Evolutionary conservation across 257 asterid species (phyloP).

Genomic region (Przewalskia tangutica): DNA sequence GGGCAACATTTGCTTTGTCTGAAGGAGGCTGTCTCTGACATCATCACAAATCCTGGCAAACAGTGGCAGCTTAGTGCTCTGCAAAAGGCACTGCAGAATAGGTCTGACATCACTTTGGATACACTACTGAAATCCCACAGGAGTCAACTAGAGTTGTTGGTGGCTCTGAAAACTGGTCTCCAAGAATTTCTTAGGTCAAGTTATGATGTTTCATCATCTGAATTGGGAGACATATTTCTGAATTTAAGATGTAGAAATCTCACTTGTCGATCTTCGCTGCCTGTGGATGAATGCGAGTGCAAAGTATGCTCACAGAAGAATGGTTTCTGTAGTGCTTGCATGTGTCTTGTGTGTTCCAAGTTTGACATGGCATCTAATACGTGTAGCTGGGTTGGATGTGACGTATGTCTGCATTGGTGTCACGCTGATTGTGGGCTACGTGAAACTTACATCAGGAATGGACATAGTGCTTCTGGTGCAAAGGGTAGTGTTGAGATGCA

Average conservation of each 20-base stretch:
- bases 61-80: slow-evolving; percentile 72
- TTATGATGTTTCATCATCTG: slow-evolving; percentile 41
- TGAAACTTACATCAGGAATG: slow-evolving; percentile 71
- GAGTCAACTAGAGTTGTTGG: slow-evolving; percentile 71
- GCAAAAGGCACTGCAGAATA: slow-evolving; percentile 61
- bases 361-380: slow-evolving; percentile 92
- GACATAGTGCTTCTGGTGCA: slow-evolving; percentile 53
- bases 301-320: slow-evolving; percentile 54
- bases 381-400: slow-evolving; percentile 99
- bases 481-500: slow-evolving; percentile 82
- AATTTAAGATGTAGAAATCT: slow-evolving; percentile 72
- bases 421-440: slow-evolving; percentile 93
- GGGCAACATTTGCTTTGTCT: slow-evolving; percentile 38
- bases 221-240: slow-evolving; percentile 70
- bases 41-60: slow-evolving; percentile 51
- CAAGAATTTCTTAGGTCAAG: slow-evolving; percentile 51
- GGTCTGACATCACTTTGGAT: slow-evolving; percentile 56
- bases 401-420: slow-evolving; percentile 96
- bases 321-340: slow-evolving; percentile 92
- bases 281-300: slow-evolving; percentile 92
- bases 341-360: slow-evolving; percentile 95
- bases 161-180: slow-evolving; percentile 74
- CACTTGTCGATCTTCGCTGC: slow-evolving; percentile 61
- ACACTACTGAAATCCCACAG: slow-evolving; percentile 50
- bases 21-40: slow-evolving; percentile 62